Evolutionary conservation across 768 basidiomycete species (phyloP).

Genomic region (Mycena leptocephala): DNA sequence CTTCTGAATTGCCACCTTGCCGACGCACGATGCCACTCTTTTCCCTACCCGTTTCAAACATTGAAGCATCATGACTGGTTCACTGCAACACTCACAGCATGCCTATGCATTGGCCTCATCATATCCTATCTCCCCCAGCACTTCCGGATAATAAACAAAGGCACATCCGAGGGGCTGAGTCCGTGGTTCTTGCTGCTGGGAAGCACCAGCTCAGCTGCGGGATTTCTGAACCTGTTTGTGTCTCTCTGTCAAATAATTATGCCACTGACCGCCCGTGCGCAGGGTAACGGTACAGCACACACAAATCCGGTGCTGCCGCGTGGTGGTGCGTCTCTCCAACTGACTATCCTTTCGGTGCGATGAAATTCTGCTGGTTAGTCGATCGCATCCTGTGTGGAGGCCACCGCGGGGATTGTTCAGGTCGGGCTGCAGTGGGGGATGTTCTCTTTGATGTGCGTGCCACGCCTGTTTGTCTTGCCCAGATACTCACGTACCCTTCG

Average conservation of each 20-base stretch:
- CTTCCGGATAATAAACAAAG: constrained; percentile 82
- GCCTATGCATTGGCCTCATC: constrained; percentile 81
- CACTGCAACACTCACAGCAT: constrained; percentile 73
- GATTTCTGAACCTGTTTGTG: constrained; percentile 78
- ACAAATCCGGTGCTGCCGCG: constrained; percentile 84
- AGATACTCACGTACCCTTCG: neutral
- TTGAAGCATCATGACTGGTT: constrained; percentile 82
- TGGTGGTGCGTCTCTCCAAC: constrained; percentile 69
- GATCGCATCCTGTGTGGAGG: constrained; percentile 57
- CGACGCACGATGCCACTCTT: neutral
- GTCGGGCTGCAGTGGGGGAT: constrained; percentile 88
- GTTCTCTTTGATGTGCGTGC: constrained; percentile 63
- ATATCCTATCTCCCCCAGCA: constrained; percentile 93
- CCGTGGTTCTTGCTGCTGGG: constrained; percentile 94
- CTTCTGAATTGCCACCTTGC: no score
- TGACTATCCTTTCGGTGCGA: neutral
- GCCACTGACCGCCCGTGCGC: constrained; percentile 39
- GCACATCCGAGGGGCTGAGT: constrained; percentile 91
- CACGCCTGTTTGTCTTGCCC: no score
- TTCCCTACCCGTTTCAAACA: neutral
- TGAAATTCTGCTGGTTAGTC: constrained; percentile 60
- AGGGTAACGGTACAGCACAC: constrained; percentile 92
- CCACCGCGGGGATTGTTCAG: constrained; percentile 87
- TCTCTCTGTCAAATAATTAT: neutral
- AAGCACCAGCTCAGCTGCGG: constrained; percentile 86